Percentiles rank a stretch among this genome's conserved stretches.
These are phyloP conservation scores for Hermanozyma aechmeae DNA, from an alignment of 805 yeast species.

Conservation along the genomic window DNA sequence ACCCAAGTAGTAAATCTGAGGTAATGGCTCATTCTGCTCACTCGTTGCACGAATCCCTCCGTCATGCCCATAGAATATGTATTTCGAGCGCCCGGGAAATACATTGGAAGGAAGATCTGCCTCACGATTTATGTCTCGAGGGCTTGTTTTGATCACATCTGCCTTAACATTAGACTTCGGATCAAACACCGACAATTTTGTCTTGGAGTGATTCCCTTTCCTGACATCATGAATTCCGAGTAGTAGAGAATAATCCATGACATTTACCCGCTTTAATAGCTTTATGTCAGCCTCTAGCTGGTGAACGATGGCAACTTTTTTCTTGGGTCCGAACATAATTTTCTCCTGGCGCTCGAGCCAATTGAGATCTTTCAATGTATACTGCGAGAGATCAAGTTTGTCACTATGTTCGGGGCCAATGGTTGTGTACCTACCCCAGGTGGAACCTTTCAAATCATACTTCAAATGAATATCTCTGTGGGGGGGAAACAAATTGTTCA, in stretches of 20 bases:
- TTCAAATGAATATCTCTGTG: slow-evolving; percentile 76
- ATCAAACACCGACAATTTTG: slow-evolving; percentile 35
- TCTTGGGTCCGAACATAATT: slow-evolving; percentile 70
- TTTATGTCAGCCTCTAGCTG: slow-evolving; percentile 73
- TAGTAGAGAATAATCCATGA: slow-evolving; percentile 91
- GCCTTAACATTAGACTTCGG: slow-evolving; percentile 30
- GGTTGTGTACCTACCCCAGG: slow-evolving; percentile 64
- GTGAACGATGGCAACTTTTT: slow-evolving; percentile 45
- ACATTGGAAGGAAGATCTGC: slow-evolving; percentile 36
- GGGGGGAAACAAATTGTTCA: slow-evolving; percentile 96
- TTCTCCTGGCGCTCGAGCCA: slow-evolving; percentile 64
- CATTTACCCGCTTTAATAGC: slow-evolving; percentile 64
- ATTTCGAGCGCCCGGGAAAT: slow-evolving; percentile 39
- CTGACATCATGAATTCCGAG: slow-evolving; percentile 79
- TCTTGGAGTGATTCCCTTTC: slow-evolving; percentile 39
- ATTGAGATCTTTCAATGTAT: slow-evolving; percentile 78
- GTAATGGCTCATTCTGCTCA: slow-evolving; percentile 47
- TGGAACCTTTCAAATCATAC: slow-evolving; percentile 89
- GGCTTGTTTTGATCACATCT: slow-evolving; percentile 38
- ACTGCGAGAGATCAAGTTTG: slow-evolving; percentile 16
- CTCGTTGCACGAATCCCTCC: slow-evolving; percentile 80
- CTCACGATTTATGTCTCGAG: slow-evolving; percentile 30
- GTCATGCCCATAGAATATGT: slow-evolving; percentile 63
- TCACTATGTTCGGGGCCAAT: slow-evolving; percentile 18
- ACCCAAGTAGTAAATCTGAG: slow-evolving; percentile 79